A percentile compares a stretch with the other conserved stretches of the same genome.
Evolutionary conservation across 805 yeast species (phyloP).

Genomic region (Kregervanrija delftensis): DNA sequence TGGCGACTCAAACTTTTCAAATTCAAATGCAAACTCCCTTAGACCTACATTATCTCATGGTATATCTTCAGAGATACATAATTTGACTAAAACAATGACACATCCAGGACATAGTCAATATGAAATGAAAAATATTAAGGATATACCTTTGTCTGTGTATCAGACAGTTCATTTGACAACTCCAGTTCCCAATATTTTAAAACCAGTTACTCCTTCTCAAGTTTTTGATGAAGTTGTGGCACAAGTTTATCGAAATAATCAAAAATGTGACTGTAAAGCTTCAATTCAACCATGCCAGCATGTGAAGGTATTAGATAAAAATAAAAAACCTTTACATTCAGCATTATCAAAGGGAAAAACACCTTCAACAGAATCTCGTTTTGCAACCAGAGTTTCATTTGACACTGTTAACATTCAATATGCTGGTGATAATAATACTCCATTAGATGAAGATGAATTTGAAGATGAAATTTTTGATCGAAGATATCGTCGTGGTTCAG

Average conservation of each 20-base stretch:
- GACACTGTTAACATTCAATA: slow-evolving; percentile 40
- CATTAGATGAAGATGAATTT: not conserved
- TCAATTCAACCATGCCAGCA: no score
- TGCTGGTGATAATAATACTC: slow-evolving; percentile 9
- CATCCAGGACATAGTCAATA: slow-evolving; percentile 18
- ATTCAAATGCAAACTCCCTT: no score
- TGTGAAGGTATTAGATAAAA: no score
- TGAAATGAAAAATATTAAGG: slow-evolving; percentile 5
- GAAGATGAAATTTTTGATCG: not conserved
- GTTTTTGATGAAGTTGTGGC: slow-evolving; percentile 3
- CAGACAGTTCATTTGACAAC: slow-evolving; percentile 17
- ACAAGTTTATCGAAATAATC: not conserved
- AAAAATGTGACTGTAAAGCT: no score
- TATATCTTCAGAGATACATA: slow-evolving; percentile 9
- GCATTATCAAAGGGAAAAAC: slow-evolving; percentile 5
- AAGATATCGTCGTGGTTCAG: not conserved
- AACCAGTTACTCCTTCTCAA: slow-evolving; percentile 17
- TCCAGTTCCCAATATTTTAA: slow-evolving; percentile 12
- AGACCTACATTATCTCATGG: slow-evolving; percentile 5
- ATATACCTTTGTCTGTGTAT: slow-evolving; percentile 13
- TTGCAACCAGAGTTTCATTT: slow-evolving; percentile 32
- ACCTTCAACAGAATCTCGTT: slow-evolving; percentile 15
- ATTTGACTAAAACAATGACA: slow-evolving; percentile 17
- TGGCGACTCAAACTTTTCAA: no score
- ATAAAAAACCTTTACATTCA: slow-evolving; percentile 5